A percentile compares a stretch with the other conserved stretches of the same genome.
These are phyloP conservation scores for Trypanosoma avium DNA, from an alignment of 208 protist genomes.

Conservation along the genomic window DNA sequence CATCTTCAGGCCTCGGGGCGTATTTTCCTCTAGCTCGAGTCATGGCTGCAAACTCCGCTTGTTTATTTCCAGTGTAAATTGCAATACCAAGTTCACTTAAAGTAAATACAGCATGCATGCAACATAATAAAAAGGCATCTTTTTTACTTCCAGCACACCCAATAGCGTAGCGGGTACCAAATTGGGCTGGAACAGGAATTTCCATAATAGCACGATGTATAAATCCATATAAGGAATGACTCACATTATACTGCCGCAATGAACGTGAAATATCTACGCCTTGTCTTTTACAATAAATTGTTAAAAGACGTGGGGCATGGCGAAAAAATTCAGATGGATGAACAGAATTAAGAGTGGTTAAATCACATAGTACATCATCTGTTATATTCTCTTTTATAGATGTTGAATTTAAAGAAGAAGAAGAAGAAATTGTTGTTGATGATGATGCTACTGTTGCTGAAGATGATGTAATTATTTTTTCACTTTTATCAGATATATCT, in stretches of 20 bases:
- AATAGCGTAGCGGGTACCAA: conserved; percentile 62
- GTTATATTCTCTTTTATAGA: conserved; percentile 15
- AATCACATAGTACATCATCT: conserved; percentile 77
- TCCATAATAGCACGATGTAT: conserved; percentile 79
- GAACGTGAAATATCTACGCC: conserved; percentile 56
- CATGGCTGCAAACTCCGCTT: conserved; percentile 44
- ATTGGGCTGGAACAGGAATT: conserved; percentile 54
- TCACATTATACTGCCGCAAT: conserved; percentile 69
- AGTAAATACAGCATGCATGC: conserved; percentile 52
- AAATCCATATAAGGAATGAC: conserved; percentile 32
- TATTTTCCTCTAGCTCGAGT: conserved; percentile 26
- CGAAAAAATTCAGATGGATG: conserved; percentile 54
- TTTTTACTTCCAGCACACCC: conserved; percentile 63
- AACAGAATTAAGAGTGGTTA: conserved; percentile 44
- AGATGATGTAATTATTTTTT: neutral
- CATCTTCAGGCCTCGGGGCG: conserved; percentile 31
- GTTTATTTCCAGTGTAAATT: conserved; percentile 43
- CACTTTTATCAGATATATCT: neutral
- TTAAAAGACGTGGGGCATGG: conserved; percentile 29
- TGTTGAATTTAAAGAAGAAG: neutral
- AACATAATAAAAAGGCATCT: conserved; percentile 51
- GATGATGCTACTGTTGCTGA: neutral
- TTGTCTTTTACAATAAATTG: conserved; percentile 37
- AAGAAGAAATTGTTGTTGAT: neutral
- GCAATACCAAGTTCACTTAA: conserved; percentile 62